These are phyloP conservation scores for Hebeloma cylindrosporum DNA, from an alignment of 768 basidiomycete species.

Conservation along the genomic window DNA sequence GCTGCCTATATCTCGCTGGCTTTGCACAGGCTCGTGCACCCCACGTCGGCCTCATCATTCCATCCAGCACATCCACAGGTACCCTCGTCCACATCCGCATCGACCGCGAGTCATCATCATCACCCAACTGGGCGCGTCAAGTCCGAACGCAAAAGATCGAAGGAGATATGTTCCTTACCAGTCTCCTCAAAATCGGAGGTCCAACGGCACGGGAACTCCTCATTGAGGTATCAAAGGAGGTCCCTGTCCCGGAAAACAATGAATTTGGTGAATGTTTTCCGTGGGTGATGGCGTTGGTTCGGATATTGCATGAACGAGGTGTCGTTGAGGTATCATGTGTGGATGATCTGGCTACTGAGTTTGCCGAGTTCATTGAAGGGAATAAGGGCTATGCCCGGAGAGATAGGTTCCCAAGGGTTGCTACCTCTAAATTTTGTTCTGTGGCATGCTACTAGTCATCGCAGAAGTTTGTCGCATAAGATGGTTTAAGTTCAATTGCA, in stretches of 20 bases:
- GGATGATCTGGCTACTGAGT: no score
- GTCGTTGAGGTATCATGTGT: no score
- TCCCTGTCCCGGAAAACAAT: background rate
- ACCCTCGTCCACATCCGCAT: background rate
- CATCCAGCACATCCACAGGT: background rate
- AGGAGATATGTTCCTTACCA: constrained; percentile 1
- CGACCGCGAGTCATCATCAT: background rate
- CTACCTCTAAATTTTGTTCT: no score
- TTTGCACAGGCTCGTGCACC: constrained; percentile 3
- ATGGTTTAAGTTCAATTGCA: no score
- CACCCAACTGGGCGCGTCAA: background rate
- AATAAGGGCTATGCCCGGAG: no score
- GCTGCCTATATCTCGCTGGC: background rate
- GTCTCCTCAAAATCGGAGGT: background rate
- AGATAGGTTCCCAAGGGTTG: no score
- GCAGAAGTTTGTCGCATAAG: no score
- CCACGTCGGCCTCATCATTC: background rate
- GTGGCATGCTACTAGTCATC: no score
- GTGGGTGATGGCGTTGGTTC: no score
- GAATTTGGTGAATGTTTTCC: background rate
- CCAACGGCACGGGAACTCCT: background rate
- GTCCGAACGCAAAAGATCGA: background rate
- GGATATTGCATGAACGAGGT: no score
- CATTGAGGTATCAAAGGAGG: background rate
- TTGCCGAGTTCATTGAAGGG: no score